Base-by-base conservation (phyloP, 805 yeast species). In the Pichia cephalocereana region DNA sequence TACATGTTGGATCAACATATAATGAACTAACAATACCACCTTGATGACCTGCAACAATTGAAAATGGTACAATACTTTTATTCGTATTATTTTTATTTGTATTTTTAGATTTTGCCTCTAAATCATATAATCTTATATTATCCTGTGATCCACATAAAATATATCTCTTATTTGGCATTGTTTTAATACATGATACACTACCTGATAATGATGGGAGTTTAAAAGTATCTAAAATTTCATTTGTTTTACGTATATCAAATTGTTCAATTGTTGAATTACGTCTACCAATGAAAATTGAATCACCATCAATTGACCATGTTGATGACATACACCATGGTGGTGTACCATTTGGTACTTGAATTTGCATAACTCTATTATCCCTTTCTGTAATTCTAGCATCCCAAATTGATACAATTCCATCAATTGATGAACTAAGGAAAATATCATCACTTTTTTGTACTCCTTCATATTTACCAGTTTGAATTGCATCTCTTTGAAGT, bases 321-420 rank as follows among this genome's bases (percentile, higher is more conserved):
- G 96, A 79, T 8, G 87, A 77, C 75, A 84, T 80, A 64, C 96
- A 84, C 98, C 98, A 93, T 0, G 98, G 98, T 0, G 98, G 96
- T 0, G 83, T 75, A 1, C 78, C 79, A 10, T 74, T 68, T 1
- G 87, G 82, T 1, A 82, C 75, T 0, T 75, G 60, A 30, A 65
- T 54, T 17, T 53, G 46, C 2, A 55, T 36, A 12, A 63, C 64
- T 28, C 55, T 46, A 31, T 57, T 56, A 1, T 55, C 27, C 4
- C 50, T 41, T 0, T 53, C n/a, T 0, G 61, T 50, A 1, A 56
- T 36, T 49, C 99, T 73, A 6, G 75, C 66, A 63, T 93, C 99
- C 96, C 96, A 90, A 6, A 93, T 65, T 51, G 77, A 79, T 2
- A 90, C 63, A 0, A 81, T 71, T 6, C 99, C 99, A 62, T 90